These are phyloP conservation scores for Phytophthora foliorum DNA, from an alignment of 352 stramenopile genomes.

Conservation along the genomic window DNA sequence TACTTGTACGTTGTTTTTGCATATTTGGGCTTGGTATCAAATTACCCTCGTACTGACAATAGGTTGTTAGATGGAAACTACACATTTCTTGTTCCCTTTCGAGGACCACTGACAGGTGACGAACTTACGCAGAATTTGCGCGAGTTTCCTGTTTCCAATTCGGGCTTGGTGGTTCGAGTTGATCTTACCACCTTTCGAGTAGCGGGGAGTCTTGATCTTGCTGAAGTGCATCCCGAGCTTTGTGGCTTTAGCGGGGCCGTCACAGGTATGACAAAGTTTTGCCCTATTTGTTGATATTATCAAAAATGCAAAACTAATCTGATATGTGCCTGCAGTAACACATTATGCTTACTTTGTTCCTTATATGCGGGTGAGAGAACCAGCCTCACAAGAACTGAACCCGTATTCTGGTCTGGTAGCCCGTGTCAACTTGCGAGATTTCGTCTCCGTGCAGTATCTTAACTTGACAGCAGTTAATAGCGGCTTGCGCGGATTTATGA, in stretches of 20 bases:
- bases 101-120: slow-evolving; percentile 48
- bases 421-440: slow-evolving; percentile 72
- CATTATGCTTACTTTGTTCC: slow-evolving; percentile 83
- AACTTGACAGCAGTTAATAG: slow-evolving; percentile 60
- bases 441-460: slow-evolving; percentile 57
- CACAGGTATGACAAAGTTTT: slow-evolving; percentile 37
- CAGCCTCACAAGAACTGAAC: slow-evolving; percentile 38
- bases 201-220: slow-evolving; percentile 63
- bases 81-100: slow-evolving; percentile 73
- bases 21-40: not conserved
- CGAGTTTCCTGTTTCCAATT: slow-evolving; percentile 77
- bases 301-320: not conserved
- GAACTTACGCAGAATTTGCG: slow-evolving; percentile 72
- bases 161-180: slow-evolving; percentile 67
- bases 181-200: slow-evolving; percentile 61
- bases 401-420: slow-evolving; percentile 74
- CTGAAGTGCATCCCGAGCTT: slow-evolving; percentile 50
- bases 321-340: slow-evolving; percentile 45
- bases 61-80: slow-evolving; percentile 55
- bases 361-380: slow-evolving; percentile 60
- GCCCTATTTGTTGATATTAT: not conserved
- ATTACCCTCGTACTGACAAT: not conserved
- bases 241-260: slow-evolving; percentile 77
- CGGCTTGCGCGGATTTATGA: slow-evolving; percentile 71
- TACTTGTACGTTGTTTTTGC: slow-evolving; percentile 51